These are phyloP conservation scores for Coprinopsis cinerea DNA, from an alignment of 768 basidiomycete species.

Conservation along the genomic window DNA sequence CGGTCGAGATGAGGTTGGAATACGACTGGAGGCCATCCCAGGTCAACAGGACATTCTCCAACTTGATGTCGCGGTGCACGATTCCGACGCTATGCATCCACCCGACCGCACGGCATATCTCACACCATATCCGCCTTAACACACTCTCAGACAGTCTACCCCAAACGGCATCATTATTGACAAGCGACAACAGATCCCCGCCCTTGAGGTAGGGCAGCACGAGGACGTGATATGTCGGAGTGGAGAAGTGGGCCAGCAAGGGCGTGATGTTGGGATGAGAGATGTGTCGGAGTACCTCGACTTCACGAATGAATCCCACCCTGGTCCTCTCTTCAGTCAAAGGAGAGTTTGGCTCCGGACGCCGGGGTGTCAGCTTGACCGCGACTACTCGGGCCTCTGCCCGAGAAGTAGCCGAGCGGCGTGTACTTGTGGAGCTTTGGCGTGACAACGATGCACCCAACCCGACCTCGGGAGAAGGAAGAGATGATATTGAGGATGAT, in stretches of 20 bases:
- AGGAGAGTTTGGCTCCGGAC: slow-evolving; percentile 14
- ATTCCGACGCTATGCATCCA: slow-evolving; percentile 86
- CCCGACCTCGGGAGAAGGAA: background rate
- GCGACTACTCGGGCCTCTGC: slow-evolving; percentile 27
- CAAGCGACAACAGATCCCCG: slow-evolving; percentile 75
- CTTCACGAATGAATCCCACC: slow-evolving; percentile 76
- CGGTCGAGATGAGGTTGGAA: background rate
- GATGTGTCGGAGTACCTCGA: slow-evolving; percentile 72
- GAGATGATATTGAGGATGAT: background rate
- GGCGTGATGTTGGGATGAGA: slow-evolving; percentile 77
- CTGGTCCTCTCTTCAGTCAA: slow-evolving; percentile 60
- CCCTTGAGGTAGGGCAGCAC: slow-evolving; percentile 73
- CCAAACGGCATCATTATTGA: slow-evolving; percentile 52
- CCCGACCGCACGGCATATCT: slow-evolving; percentile 70
- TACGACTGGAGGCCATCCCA: slow-evolving; percentile 1
- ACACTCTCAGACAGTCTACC: slow-evolving; percentile 39
- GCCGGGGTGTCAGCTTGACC: slow-evolving; percentile 42
- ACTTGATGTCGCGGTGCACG: slow-evolving; percentile 89
- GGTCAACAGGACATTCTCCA: slow-evolving; percentile 51
- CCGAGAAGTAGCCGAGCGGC: background rate
- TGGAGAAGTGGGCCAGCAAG: slow-evolving; percentile 65
- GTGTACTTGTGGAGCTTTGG: background rate
- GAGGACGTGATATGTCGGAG: slow-evolving; percentile 67
- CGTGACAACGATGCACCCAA: slow-evolving; percentile 9
- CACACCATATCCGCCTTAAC: slow-evolving; percentile 65